Evolutionary conservation across 352 stramenopile genomes (phyloP).

Genomic region (Phytophthora ramorum): DNA sequence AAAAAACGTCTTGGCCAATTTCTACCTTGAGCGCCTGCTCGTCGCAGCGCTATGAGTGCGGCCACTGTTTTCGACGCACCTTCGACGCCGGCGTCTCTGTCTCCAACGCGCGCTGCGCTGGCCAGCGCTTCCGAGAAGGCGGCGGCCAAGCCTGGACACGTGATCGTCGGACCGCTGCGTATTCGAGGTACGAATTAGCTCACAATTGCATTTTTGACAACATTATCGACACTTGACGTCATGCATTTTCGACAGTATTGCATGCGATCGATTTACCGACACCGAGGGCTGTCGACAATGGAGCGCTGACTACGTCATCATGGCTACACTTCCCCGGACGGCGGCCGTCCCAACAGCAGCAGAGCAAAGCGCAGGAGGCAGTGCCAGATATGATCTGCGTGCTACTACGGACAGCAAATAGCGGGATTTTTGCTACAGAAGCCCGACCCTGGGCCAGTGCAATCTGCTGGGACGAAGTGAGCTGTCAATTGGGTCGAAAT

Average conservation of each 20-base stretch:
- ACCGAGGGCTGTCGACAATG: conserved; percentile 26
- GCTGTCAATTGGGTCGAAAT: background rate
- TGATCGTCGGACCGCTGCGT: conserved; percentile 55
- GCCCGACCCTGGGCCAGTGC: conserved; percentile 42
- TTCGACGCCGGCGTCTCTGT: conserved; percentile 34
- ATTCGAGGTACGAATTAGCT: conserved; percentile 52
- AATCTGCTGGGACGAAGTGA: conserved; percentile 66
- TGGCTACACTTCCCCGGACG: conserved; percentile 57
- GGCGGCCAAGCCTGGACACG: conserved; percentile 51
- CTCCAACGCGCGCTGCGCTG: conserved; percentile 55
- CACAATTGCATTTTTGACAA: background rate
- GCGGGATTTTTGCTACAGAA: conserved; percentile 51
- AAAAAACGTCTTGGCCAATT: conserved; percentile 9
- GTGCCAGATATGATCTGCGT: conserved; percentile 56
- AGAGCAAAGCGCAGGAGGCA: conserved; percentile 34
- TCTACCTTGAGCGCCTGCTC: background rate
- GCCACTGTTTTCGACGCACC: conserved; percentile 23
- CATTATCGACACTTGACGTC: conserved; percentile 15
- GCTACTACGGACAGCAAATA: conserved; percentile 44
- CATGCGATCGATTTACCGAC: conserved; percentile 63
- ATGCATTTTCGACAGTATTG: conserved; percentile 38
- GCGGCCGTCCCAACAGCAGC: conserved; percentile 26
- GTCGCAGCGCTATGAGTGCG: conserved; percentile 25
- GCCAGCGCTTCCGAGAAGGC: conserved; percentile 59
- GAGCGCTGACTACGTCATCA: conserved; percentile 34